phyloP scores from a whole-genome alignment of 2,329 filamentous ascomycete species.

The Alternaria hordeiaustralica region DNA sequence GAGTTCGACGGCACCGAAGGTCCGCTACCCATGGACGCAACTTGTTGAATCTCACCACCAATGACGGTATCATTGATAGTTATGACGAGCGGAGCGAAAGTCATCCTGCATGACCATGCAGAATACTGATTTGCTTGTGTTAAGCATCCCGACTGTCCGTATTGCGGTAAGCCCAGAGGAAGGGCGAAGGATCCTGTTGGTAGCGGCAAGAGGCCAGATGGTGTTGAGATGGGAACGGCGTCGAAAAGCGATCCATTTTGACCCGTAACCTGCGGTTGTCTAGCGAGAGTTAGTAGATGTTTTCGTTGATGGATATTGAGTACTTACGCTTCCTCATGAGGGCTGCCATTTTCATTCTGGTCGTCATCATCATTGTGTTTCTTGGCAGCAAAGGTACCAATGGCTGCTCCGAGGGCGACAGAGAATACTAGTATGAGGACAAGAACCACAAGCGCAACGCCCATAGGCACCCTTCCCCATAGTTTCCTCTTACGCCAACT shows the following conservation, averaged over 20 bases:
- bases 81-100: slow-evolving; percentile 42
- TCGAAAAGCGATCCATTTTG: slow-evolving; percentile 57
- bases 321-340: slow-evolving; percentile 42
- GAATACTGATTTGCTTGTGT: slow-evolving; percentile 51
- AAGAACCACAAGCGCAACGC: slow-evolving; percentile 56
- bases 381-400: slow-evolving; percentile 61
- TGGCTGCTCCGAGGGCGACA: slow-evolving; percentile 59
- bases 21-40: slow-evolving; percentile 32
- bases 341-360: slow-evolving; percentile 17
- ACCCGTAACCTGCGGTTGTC: slow-evolving; percentile 54
- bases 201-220: slow-evolving; percentile 52
- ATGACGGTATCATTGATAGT: slow-evolving; percentile 31
- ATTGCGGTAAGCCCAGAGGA: slow-evolving; percentile 52
- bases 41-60: slow-evolving; percentile 12
- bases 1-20: slow-evolving; percentile 46
- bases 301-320: not conserved
- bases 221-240: slow-evolving; percentile 58
- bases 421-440: slow-evolving; percentile 56
- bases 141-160: slow-evolving; percentile 51
- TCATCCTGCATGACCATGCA: slow-evolving; percentile 60
- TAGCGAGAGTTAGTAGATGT: slow-evolving; percentile 26
- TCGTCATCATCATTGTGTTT: slow-evolving; percentile 28
- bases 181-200: slow-evolving; percentile 59
- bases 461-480: slow-evolving; percentile 59
- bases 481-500: slow-evolving; percentile 52